phyloP scores from a whole-genome alignment of 768 basidiomycete genomes.

The Suillus bovinus region DNA sequence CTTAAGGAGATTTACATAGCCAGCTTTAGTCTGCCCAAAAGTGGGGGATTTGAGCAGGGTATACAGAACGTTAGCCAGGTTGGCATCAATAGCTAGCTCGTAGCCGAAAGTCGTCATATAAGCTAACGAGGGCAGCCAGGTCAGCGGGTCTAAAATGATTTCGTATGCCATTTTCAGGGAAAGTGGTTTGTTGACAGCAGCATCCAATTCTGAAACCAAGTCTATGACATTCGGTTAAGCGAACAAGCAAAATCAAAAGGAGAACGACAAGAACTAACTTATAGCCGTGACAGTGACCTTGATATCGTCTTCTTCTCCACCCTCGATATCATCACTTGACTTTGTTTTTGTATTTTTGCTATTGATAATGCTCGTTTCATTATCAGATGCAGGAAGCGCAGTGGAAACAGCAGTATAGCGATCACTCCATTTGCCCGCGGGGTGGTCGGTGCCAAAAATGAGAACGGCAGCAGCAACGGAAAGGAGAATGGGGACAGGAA shows the following conservation, averaged over 20 bases:
- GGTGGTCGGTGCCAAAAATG: conserved; percentile 53
- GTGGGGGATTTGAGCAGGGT: conserved; percentile 35
- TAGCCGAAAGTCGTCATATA: conserved; percentile 59
- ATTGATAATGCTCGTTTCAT: conserved; percentile 10
- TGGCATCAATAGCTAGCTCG: conserved; percentile 57
- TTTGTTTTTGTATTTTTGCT: conserved; percentile 21
- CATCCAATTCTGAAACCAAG: conserved; percentile 38
- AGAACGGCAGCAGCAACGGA: conserved; percentile 41
- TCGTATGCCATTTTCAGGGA: conserved; percentile 32
- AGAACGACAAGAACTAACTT: conserved; percentile 5
- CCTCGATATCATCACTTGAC: conserved; percentile 23
- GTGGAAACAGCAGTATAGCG: conserved; percentile 42
- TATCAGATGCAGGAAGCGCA: conserved; percentile 8
- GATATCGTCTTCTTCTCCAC: conserved; percentile 30
- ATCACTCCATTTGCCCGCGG: conserved; percentile 52
- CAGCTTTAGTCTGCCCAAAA: conserved; percentile 52
- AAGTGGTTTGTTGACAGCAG: conserved; percentile 47
- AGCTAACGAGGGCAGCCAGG: conserved; percentile 55
- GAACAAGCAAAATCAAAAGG: not conserved
- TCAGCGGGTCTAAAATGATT: conserved; percentile 43
- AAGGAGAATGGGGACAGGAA: conserved; percentile 56
- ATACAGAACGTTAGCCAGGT: conserved; percentile 48
- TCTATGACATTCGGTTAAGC: conserved; percentile 10
- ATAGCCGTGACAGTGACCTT: conserved; percentile 21
- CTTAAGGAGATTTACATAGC: conserved; percentile 43